A percentile compares a stretch with the other conserved stretches of the same genome.
These are phyloP conservation scores for Arxiozyma telluris DNA, from an alignment of 1,139 yeast species.

Conservation along the genomic window DNA sequence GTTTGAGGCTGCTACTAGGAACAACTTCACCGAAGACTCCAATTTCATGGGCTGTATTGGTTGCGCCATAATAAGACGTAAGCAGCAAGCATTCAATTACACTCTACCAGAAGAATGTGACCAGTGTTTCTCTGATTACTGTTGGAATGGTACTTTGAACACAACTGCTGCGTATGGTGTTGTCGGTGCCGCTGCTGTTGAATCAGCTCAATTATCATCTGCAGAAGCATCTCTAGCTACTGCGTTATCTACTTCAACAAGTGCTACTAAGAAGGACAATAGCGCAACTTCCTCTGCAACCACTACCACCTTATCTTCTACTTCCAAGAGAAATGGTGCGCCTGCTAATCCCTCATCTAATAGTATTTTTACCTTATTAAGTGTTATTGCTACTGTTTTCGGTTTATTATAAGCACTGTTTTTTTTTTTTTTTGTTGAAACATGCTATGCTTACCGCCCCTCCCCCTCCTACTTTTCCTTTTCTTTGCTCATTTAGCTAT, in stretches of 20 bases:
- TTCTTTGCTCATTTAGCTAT: no score
- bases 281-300: constrained; percentile 7
- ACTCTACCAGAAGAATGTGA: constrained; percentile 65
- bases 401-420: constrained; percentile 6
- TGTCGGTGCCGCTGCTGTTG: constrained; percentile 9
- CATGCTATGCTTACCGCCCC: no score
- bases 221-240: constrained; percentile 2
- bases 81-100: constrained; percentile 61
- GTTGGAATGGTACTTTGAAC: constrained; percentile 61
- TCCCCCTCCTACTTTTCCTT: no score
- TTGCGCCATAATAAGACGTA: constrained; percentile 80
- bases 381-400: constrained; percentile 8
- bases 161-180: constrained; percentile 10
- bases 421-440: no score
- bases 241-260: constrained; percentile 5
- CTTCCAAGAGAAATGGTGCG: constrained; percentile 7
- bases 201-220: constrained; percentile 10
- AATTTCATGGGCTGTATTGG: constrained; percentile 78
- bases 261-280: background rate
- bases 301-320: constrained; percentile 6
- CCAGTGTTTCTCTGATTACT: constrained; percentile 61
- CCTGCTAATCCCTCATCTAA: constrained; percentile 5
- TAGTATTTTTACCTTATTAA: constrained; percentile 8
- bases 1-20: constrained; percentile 65
- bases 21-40: constrained; percentile 60